Evolutionary conservation across 1,139 yeast genomes (phyloP).

Genomic region (Neolecta irregularis): DNA sequence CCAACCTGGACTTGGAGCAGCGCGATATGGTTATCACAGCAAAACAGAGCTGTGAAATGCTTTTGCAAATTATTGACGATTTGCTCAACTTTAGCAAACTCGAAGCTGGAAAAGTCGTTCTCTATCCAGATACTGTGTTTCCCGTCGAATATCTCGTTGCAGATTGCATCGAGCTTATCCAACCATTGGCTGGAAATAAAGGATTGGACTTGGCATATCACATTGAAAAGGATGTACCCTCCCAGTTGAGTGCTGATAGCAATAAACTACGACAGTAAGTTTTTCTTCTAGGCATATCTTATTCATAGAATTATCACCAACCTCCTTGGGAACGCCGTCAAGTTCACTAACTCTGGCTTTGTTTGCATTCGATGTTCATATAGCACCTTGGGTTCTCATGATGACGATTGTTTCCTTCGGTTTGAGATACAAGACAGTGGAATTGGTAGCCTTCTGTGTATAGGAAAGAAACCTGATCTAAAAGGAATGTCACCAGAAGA

Average conservation of each 20-base stretch:
- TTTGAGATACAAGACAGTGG: conserved; percentile 78
- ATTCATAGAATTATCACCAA: conserved; percentile 85
- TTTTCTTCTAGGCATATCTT: no score
- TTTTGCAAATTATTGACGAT: conserved; percentile 65
- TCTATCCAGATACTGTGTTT: conserved; percentile 61
- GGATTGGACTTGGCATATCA: conserved; percentile 59
- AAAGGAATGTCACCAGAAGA: no score
- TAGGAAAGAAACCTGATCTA: no score
- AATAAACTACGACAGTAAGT: conserved; percentile 75
- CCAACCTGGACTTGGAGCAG: conserved; percentile 64
- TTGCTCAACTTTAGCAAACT: conserved; percentile 69
- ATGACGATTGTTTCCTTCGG: conserved; percentile 35
- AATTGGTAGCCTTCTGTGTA: no score
- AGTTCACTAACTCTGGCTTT: conserved; percentile 65
- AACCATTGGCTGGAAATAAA: conserved; percentile 66
- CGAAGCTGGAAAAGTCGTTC: conserved; percentile 74
- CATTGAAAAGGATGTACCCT: conserved; percentile 64
- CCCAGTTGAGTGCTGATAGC: conserved; percentile 73
- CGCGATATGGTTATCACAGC: conserved; percentile 71
- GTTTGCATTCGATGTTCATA: conserved; percentile 30
- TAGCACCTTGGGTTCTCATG: not conserved
- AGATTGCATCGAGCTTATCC: conserved; percentile 64
- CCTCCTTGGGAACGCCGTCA: conserved; percentile 70
- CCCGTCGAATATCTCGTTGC: conserved; percentile 61
- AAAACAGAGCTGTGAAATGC: conserved; percentile 60